These are phyloP conservation scores for Didymella lethalis DNA, from an alignment of 2,329 filamentous ascomycete genomes.

Conservation along the genomic window DNA sequence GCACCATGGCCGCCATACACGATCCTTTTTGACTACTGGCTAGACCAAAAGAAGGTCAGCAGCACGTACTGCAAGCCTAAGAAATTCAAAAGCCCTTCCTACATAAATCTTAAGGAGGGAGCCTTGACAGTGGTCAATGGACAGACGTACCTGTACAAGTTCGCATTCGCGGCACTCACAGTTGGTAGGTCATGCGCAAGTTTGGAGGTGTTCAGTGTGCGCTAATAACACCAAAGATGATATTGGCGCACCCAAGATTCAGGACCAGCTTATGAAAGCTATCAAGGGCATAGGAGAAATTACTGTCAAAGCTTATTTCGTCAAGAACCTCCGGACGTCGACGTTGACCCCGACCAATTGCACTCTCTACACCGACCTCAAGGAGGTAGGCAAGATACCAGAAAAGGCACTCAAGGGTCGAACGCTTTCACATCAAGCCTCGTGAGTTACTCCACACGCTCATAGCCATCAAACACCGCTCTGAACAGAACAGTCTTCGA, in stretches of 20 bases:
- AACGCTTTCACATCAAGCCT: slow-evolving; percentile 25
- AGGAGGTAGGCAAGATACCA: slow-evolving; percentile 13
- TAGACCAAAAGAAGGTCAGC: slow-evolving; percentile 28
- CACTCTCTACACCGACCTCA: neutral
- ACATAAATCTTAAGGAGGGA: neutral
- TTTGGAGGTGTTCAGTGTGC: neutral
- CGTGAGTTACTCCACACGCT: slow-evolving; percentile 5
- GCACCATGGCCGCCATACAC: slow-evolving; percentile 7
- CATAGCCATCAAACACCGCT: neutral
- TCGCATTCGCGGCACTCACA: slow-evolving; percentile 32
- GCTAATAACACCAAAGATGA: slow-evolving; percentile 14
- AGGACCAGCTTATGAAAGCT: slow-evolving; percentile 10
- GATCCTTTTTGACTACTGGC: slow-evolving; percentile 16
- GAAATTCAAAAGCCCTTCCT: neutral
- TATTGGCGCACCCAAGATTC: neutral
- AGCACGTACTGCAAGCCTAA: neutral
- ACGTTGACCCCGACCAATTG: neutral
- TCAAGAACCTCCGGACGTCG: slow-evolving; percentile 11
- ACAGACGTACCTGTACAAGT: slow-evolving; percentile 22
- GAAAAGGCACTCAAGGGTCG: slow-evolving; percentile 36
- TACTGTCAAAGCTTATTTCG: slow-evolving; percentile 16
- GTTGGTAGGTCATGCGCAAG: slow-evolving; percentile 17
- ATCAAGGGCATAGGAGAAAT: slow-evolving; percentile 29
- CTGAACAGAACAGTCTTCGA: slow-evolving; percentile 3
- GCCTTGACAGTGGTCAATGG: neutral